Conservation (phyloP, 495 filamentous ascomycete species). For the Delitschia confertaspora region DNA sequence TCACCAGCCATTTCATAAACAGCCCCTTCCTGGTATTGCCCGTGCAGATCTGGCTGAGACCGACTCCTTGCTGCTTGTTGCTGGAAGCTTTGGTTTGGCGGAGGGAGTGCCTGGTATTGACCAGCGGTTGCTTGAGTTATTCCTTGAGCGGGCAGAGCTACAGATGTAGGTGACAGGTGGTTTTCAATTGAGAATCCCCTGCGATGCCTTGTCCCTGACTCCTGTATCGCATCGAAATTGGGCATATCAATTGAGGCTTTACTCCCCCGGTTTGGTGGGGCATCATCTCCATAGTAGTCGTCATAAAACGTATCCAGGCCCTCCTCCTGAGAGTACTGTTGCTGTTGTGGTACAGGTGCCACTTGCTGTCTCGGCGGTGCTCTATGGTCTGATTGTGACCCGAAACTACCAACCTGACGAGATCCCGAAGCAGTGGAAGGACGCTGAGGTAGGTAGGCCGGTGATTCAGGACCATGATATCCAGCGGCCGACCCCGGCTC, state of each 20-base stretch:
- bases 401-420: constrained; percentile 14
- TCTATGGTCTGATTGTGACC: constrained; percentile 23
- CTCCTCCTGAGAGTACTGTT: constrained; percentile 10
- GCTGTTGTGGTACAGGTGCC: constrained; percentile 10
- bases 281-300: constrained; percentile 42
- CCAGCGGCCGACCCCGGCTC: constrained; percentile 32
- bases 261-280: constrained; percentile 5
- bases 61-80: constrained; percentile 43
- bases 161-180: constrained; percentile 33
- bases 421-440: constrained; percentile 44
- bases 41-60: constrained; percentile 60
- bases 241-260: constrained; percentile 49
- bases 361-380: constrained; percentile 30
- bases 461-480: constrained; percentile 32
- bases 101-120: constrained; percentile 21
- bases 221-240: constrained; percentile 61
- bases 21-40: constrained; percentile 31
- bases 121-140: constrained; percentile 1
- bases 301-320: constrained; percentile 44
- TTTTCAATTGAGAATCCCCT: constrained; percentile 40
- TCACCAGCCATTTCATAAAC: constrained; percentile 65
- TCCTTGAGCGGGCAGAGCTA: constrained; percentile 4
- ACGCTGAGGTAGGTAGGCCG: constrained; percentile 35
- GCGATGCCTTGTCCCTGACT: constrained; percentile 29
- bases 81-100: constrained; percentile 36